Percentiles rank a stretch among this genome's conserved stretches.
Conservation (phyloP, 106 monocot genomes). For the Apostasia shenzhenica region DNA sequence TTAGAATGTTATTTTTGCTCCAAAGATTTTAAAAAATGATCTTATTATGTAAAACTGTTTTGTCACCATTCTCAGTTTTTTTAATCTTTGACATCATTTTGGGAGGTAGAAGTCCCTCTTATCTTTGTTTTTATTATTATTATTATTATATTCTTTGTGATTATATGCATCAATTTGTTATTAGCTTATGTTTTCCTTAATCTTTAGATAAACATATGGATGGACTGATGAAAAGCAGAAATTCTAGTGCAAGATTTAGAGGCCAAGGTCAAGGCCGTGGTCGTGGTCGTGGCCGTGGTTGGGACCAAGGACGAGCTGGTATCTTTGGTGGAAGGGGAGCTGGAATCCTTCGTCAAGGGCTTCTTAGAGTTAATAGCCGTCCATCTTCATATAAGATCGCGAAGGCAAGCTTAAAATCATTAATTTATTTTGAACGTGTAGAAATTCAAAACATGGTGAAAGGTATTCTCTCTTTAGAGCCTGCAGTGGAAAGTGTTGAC, state of each 20-base stretch:
- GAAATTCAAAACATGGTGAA: background rate
- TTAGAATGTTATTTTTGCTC: too few relatives aligned
- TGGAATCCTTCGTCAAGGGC: conserved; percentile 56
- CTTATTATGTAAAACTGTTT: too few relatives aligned
- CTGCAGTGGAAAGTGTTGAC: too few relatives aligned
- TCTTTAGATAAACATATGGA: conserved; percentile 8
- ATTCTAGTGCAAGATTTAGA: conserved; percentile 36
- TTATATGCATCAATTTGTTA: too few relatives aligned
- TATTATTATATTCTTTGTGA: too few relatives aligned
- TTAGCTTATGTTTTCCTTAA: too few relatives aligned
- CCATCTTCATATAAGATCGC: conserved; percentile 70
- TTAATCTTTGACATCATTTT: too few relatives aligned
- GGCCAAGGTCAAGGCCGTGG: conserved; percentile 37
- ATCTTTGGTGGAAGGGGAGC: conserved; percentile 47
- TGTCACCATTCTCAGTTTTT: too few relatives aligned
- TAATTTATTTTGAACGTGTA: conserved; percentile 46
- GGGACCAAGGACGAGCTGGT: conserved; percentile 21
- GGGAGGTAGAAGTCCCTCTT: too few relatives aligned
- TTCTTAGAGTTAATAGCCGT: conserved; percentile 53
- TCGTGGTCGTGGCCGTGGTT: conserved; percentile 23
- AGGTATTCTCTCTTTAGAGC: too few relatives aligned
- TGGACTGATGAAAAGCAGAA: conserved; percentile 56
- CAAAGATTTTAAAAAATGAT: too few relatives aligned
- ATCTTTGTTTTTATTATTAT: too few relatives aligned
- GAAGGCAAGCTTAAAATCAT: conserved; percentile 84